Conservation (phyloP, 2,329 filamentous ascomycete genomes). For the Penicillium sp. region DNA sequence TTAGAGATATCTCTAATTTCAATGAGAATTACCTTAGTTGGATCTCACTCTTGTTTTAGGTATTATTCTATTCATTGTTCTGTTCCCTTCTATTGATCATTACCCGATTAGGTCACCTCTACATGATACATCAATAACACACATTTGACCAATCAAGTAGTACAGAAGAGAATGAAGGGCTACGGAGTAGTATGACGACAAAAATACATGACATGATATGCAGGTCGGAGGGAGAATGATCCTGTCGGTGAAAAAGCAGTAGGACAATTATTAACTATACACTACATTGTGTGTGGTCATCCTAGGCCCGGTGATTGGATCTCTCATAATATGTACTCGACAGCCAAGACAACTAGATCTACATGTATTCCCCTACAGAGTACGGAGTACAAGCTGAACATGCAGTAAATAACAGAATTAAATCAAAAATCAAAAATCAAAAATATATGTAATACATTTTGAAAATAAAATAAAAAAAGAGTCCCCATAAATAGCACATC, state of each 20-base stretch:
- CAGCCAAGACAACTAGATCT: neutral
- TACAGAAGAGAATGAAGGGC: neutral
- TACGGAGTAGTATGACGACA: neutral
- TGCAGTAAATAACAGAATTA: neutral
- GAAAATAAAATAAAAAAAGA: neutral
- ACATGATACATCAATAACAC: neutral
- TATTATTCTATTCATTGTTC: neutral
- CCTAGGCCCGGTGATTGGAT: constrained; percentile 1
- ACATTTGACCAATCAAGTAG: neutral
- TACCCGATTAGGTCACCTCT: neutral
- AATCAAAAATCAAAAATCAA: neutral
- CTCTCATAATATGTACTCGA: neutral
- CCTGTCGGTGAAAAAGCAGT: neutral
- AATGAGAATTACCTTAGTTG: neutral
- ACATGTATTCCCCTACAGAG: neutral
- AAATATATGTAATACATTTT: neutral
- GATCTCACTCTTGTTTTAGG: neutral
- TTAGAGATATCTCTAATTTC: neutral
- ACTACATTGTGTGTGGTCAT: constrained; percentile 1
- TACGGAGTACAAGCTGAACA: neutral
- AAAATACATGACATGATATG: constrained; percentile 3
- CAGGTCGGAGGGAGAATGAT: neutral
- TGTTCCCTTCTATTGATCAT: neutral
- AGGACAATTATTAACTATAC: neutral
- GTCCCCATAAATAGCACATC: neutral